Conservation (phyloP, 305 asterid species). For the Rubia tinctorum region DNA sequence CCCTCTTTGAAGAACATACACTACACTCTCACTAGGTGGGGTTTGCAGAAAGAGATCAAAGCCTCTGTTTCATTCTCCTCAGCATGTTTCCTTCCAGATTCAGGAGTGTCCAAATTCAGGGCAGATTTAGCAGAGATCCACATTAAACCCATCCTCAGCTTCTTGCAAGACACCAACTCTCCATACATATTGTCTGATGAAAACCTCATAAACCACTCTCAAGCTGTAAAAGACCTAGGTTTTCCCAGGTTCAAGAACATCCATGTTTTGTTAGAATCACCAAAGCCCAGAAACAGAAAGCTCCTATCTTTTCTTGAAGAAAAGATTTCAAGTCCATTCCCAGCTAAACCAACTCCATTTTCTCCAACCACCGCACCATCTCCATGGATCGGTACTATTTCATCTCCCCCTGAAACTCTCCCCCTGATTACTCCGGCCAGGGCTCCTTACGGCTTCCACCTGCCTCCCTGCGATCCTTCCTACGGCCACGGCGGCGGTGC, state of each 20-base stretch:
- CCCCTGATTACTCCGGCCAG: slow-evolving; percentile 32
- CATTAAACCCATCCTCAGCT: slow-evolving; percentile 45
- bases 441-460: slow-evolving; percentile 46
- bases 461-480: slow-evolving; percentile 62
- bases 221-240: slow-evolving; percentile 42
- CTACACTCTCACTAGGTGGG: slow-evolving; percentile 92
- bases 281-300: slow-evolving; percentile 45
- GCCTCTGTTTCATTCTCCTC: slow-evolving; percentile 52
- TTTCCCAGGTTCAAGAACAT: slow-evolving; percentile 23
- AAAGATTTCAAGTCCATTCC: slow-evolving; percentile 31
- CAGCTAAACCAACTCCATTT: slow-evolving; percentile 45
- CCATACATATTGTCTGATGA: slow-evolving; percentile 43
- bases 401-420: slow-evolving; percentile 50
- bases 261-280: slow-evolving; percentile 19
- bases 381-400: slow-evolving; percentile 71
- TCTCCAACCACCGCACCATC: slow-evolving; percentile 47
- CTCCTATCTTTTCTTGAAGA: slow-evolving; percentile 39
- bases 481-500: slow-evolving; percentile 25
- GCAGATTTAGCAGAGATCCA: slow-evolving; percentile 30
- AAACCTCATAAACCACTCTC: slow-evolving; percentile 29
- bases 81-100: slow-evolving; percentile 36
- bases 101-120: too few relatives aligned
- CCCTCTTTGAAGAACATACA: slow-evolving; percentile 67
- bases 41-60: slow-evolving; percentile 63
- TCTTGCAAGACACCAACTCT: slow-evolving; percentile 44